phyloP scores from a whole-genome alignment of 2,329 filamentous ascomycete species.

The Cryphonectria parasitica region DNA sequence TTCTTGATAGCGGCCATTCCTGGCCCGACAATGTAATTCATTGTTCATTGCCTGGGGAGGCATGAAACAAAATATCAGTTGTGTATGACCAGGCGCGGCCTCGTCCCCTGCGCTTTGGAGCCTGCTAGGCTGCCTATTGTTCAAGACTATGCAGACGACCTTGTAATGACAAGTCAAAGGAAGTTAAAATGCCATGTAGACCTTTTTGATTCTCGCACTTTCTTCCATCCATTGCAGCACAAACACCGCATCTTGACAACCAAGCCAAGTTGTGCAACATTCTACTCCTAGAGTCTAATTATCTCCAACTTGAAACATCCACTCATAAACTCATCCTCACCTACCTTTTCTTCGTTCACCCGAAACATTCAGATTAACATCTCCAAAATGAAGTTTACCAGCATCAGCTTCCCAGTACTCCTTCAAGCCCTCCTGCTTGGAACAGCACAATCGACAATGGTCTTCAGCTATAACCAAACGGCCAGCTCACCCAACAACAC shows the following conservation, averaged over 20 bases:
- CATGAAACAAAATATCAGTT: background rate
- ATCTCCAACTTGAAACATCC: too few species aligned
- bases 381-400: constrained; percentile 2
- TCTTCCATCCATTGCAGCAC: background rate
- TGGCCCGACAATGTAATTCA: background rate
- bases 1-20: background rate
- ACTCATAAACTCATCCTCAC: background rate
- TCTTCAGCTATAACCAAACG: constrained; percentile 5
- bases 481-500: background rate
- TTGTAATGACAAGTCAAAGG: background rate
- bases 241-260: too few species aligned
- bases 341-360: background rate
- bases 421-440: background rate
- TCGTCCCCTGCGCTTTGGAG: background rate
- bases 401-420: background rate
- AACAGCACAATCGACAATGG: background rate
- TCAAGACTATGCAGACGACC: background rate
- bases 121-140: background rate
- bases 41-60: background rate
- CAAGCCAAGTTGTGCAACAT: too few species aligned
- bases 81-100: background rate
- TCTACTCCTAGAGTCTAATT: too few species aligned
- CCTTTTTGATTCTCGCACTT: background rate
- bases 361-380: too few species aligned
- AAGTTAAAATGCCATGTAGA: background rate